Percentiles rank a stretch among this genome's conserved stretches.
Conservation (phyloP, 176 grass and related monocot species). For the Paspalum vaginatum region DNA sequence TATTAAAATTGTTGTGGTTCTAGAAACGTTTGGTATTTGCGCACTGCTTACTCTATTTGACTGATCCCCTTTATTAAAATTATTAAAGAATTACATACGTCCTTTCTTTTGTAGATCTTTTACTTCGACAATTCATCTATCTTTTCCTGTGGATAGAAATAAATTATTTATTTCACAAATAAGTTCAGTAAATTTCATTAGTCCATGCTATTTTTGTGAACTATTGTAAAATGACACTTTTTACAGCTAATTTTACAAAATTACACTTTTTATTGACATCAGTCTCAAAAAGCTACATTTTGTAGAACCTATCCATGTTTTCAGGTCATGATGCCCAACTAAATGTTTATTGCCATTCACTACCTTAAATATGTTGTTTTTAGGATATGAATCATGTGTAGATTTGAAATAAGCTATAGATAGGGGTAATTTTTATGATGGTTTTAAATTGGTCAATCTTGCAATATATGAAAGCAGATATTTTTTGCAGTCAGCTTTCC, state of each 20-base stretch:
- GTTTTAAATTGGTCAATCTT: neutral
- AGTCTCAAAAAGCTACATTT: neutral
- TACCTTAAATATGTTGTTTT: neutral
- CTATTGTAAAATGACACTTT: neutral
- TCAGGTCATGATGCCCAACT: neutral
- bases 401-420: neutral
- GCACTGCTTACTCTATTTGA: neutral
- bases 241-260: neutral
- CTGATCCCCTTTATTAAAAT: neutral
- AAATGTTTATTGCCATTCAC: neutral
- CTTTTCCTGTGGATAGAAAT: neutral
- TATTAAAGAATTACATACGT: neutral
- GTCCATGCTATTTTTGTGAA: neutral
- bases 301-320: neutral
- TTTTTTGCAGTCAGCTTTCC: neutral
- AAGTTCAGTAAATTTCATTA: neutral
- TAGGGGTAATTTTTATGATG: neutral
- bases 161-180: neutral
- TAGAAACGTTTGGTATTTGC: neutral
- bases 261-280: neutral
- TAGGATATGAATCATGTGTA: neutral
- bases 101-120: neutral
- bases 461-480: neutral
- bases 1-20: neutral
- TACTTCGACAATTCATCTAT: neutral